phyloP scores from a whole-genome alignment of 805 yeast genomes.

The Myxozyma melibiosi region DNA sequence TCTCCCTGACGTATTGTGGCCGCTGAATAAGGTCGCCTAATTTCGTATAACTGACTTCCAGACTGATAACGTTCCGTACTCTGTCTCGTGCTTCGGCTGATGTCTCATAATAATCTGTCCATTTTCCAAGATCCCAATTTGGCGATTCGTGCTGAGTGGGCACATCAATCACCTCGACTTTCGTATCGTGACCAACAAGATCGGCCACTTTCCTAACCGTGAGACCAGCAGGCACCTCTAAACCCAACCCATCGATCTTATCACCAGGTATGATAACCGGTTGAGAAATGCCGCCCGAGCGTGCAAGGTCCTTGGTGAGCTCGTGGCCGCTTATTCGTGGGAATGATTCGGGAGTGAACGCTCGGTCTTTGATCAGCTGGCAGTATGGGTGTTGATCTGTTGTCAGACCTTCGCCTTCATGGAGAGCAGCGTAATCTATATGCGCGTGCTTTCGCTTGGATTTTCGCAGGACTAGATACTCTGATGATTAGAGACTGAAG shows the following conservation, averaged over 20 bases:
- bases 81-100: conserved; percentile 56
- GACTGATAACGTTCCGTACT: conserved; percentile 75
- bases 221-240: conserved; percentile 58
- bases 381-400: conserved; percentile 62
- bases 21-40: conserved; percentile 56
- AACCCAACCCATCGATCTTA: conserved; percentile 45
- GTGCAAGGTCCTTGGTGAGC: conserved; percentile 46
- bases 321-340: conserved; percentile 41
- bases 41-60: conserved; percentile 68
- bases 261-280: conserved; percentile 53
- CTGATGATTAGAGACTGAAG: neutral
- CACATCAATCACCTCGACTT: conserved; percentile 87
- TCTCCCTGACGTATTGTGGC: conserved; percentile 63
- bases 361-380: conserved; percentile 22
- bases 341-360: conserved; percentile 40
- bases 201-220: conserved; percentile 60
- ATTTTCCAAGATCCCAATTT: conserved; percentile 68
- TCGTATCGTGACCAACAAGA: conserved; percentile 61
- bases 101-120: conserved; percentile 70
- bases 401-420: conserved; percentile 65
- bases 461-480: conserved; percentile 47
- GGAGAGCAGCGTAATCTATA: conserved; percentile 77
- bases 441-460: conserved; percentile 57
- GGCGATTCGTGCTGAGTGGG: conserved; percentile 64
- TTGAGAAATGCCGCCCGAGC: conserved; percentile 41